Evolutionary conservation across 768 basidiomycete species (phyloP).

Genomic region (Guyanaporus albipodus): DNA sequence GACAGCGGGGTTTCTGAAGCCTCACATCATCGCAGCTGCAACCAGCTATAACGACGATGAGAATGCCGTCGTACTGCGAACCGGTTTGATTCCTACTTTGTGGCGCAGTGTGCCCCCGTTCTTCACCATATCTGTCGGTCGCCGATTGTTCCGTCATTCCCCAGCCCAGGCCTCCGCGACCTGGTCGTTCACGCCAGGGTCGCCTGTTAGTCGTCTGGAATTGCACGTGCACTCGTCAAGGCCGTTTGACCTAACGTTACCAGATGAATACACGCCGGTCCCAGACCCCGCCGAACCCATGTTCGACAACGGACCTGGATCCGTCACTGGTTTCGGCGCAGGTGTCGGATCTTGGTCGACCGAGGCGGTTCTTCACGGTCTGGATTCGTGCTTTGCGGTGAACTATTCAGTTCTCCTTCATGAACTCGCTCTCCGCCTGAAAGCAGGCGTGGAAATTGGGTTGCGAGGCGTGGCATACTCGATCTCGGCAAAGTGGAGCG

Average conservation of each 20-base stretch:
- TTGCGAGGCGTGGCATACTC: constrained; percentile 42
- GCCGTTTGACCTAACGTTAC: constrained; percentile 33
- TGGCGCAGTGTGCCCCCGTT: constrained; percentile 35
- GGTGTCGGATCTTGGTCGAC: constrained; percentile 45
- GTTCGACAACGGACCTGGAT: constrained; percentile 37
- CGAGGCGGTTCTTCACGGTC: constrained; percentile 46
- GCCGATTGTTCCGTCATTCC: constrained; percentile 49
- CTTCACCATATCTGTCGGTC: constrained; percentile 41
- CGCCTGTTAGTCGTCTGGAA: constrained; percentile 30
- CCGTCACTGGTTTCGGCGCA: constrained; percentile 47
- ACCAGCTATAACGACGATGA: constrained; percentile 48
- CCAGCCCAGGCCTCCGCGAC: constrained; percentile 44
- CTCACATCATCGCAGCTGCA: constrained; percentile 40
- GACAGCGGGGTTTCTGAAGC: constrained; percentile 38
- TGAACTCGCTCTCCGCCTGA: constrained; percentile 54
- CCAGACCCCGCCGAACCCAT: constrained; percentile 22
- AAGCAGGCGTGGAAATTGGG: constrained; percentile 46
- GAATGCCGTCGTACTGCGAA: constrained; percentile 41
- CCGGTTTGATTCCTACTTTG: constrained; percentile 34
- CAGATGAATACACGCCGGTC: constrained; percentile 22
- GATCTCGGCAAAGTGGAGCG: constrained; percentile 48
- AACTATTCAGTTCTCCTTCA: constrained; percentile 50
- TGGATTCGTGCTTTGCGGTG: constrained; percentile 45
- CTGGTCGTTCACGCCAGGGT: constrained; percentile 27
- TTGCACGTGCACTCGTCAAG: constrained; percentile 43